These are phyloP conservation scores for Pezicula rhizophila DNA, from an alignment of 2,329 filamentous ascomycete genomes.

Conservation along the genomic window DNA sequence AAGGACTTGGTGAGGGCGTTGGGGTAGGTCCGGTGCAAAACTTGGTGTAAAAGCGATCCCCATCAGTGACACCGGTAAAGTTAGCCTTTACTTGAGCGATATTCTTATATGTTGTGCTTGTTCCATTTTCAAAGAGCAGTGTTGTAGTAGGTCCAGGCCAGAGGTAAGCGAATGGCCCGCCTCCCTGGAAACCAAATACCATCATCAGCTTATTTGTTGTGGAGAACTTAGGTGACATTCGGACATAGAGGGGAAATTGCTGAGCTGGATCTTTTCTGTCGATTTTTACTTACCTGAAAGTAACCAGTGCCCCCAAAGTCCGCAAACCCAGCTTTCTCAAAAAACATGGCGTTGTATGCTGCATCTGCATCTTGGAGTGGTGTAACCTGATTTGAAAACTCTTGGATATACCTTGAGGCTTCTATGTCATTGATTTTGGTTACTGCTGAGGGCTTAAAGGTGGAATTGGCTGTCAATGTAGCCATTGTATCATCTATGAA, in stretches of 20 bases:
- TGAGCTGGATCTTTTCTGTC: no score
- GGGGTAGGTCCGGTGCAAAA: slow-evolving; percentile 2
- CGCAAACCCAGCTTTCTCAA: slow-evolving; percentile 15
- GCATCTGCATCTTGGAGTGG: slow-evolving; percentile 29
- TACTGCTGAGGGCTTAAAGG: slow-evolving; percentile 37
- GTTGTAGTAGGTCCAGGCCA: slow-evolving; percentile 29
- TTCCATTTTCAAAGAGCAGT: slow-evolving; percentile 30
- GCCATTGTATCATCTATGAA: slow-evolving; percentile 28
- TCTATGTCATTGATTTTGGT: slow-evolving; percentile 47
- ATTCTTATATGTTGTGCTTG: slow-evolving; percentile 23
- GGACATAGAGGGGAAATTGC: no score
- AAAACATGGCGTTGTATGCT: slow-evolving; percentile 32
- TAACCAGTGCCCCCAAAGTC: slow-evolving; percentile 19
- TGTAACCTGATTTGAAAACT: slow-evolving; percentile 30
- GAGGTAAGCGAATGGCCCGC: slow-evolving; percentile 27
- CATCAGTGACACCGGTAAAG: slow-evolving; percentile 13
- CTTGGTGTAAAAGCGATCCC: slow-evolving; percentile 3
- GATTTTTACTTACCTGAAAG: slow-evolving; percentile 18
- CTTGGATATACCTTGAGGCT: slow-evolving; percentile 38
- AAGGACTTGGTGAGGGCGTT: background rate
- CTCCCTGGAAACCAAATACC: background rate
- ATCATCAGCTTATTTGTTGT: no score
- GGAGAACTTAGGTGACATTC: no score
- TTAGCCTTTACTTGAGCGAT: slow-evolving; percentile 26
- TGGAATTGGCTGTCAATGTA: slow-evolving; percentile 31